Base-by-base conservation (phyloP, 2,329 filamentous ascomycete species). In the Dothideomycetidae sp. region DNA sequence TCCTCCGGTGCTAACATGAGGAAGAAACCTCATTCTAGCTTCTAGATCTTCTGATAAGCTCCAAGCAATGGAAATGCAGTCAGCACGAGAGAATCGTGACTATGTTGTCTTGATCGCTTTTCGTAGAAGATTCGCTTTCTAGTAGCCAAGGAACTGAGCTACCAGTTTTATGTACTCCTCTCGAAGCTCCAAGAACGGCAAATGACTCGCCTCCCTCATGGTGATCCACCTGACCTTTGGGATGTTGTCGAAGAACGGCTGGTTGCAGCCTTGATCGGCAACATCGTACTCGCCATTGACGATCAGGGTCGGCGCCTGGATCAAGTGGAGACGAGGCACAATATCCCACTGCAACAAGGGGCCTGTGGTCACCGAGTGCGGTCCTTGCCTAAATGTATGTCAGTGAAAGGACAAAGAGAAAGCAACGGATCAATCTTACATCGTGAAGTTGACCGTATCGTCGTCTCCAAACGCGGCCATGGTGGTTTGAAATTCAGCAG, bases 271-370 rank as follows among this genome's bases (percentile, higher is more conserved):
- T 42, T 63, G 54, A 39, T 52, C 48, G 3, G 50, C 53, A 42
- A 59, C 54, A 41, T 66, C 63, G 40, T 55, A 62, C 31, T 53
- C 48, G 4, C 60, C 62, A 46, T 66, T 64, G 32, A 62, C 50
- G 0, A 67, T 43, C 19, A 67, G 45, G 7, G 57, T 60, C n/a
- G 54, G 50, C 3, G 55, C 55, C 0, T 51, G 49, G 36, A 66
- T 62, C 26, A 57, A 52, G 33, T 55, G 47, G 21, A 62, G 36
- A n/a, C 54, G 39, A 2, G 50, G 44, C 2, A 49, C 50, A 14
- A 61, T 49, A 26, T 47, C 49, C 59, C 59, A 66, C 15, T 50
- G 43, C 45, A 57, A 60, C 17, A 66, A 44, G 53, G 51, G 11
- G 55, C 56, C 31, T 55, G 50, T 48, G 51, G 55, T 15, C 10